Percentiles rank a stretch among this genome's conserved stretches.
phyloP scores from a whole-genome alignment of 371 early-diverging fungal genomes.

The Mortierella sp. region DNA sequence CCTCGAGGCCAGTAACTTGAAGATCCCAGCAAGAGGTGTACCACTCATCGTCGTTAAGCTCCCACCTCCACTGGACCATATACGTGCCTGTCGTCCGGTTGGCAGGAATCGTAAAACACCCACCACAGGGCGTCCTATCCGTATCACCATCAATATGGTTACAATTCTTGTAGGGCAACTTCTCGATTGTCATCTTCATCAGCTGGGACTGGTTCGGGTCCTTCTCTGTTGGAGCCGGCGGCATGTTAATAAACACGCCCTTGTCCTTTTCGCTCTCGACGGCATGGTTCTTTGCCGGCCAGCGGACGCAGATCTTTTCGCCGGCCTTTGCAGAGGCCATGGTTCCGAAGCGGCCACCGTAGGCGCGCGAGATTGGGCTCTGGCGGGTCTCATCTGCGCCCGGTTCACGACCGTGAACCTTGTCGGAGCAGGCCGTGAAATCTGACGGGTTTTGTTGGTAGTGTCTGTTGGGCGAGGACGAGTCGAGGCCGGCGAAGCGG shows the following conservation, averaged over 20 bases:
- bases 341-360: conserved; percentile 31
- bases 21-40: conserved; percentile 57
- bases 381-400: conserved; percentile 51
- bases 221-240: conserved; percentile 2
- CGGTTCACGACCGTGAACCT: conserved; percentile 18
- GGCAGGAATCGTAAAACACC: conserved; percentile 35
- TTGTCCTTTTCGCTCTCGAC: conserved; percentile 16
- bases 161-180: conserved; percentile 42
- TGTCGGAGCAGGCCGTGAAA: conserved; percentile 36
- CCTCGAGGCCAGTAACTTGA: conserved; percentile 12
- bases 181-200: conserved; percentile 24
- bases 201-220: conserved; percentile 41
- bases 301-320: conserved; percentile 67
- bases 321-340: conserved; percentile 66
- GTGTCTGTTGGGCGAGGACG: conserved; percentile 38
- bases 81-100: conserved; percentile 27
- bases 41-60: conserved; percentile 33
- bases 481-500: conserved; percentile 35
- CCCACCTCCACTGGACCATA: conserved; percentile 54
- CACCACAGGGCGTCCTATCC: conserved; percentile 46
- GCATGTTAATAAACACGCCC: conserved; percentile 51
- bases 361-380: conserved; percentile 44
- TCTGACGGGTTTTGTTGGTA: conserved; percentile 37
- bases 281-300: conserved; percentile 64
- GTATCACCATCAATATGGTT: conserved; percentile 11